These are phyloP conservation scores for Nissolia schottii DNA, from an alignment of 306 rosid species.

Conservation along the genomic window DNA sequence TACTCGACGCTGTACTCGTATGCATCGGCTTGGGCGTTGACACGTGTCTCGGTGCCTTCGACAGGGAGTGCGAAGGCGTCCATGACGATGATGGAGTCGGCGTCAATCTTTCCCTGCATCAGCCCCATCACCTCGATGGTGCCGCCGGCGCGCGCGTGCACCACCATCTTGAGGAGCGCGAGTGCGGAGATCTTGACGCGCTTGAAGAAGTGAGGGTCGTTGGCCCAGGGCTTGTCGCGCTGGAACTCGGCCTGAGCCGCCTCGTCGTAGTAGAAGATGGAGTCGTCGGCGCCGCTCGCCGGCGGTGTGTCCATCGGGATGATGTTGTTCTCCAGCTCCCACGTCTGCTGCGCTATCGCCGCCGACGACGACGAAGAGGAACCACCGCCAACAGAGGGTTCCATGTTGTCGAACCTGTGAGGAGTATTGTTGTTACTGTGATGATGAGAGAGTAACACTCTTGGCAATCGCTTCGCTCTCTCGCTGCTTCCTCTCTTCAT, in stretches of 20 bases:
- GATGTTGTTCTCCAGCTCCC: slow-evolving; percentile 94
- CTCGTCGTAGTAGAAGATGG: slow-evolving; percentile 91
- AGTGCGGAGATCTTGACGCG: slow-evolving; percentile 97
- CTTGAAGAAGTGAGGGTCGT: slow-evolving; percentile 91
- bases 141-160: slow-evolving; percentile 97
- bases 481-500: no score
- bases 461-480: no score
- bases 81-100: slow-evolving; percentile 88
- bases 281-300: slow-evolving; percentile 57
- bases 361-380: slow-evolving; percentile 36
- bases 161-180: slow-evolving; percentile 96
- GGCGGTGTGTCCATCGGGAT: slow-evolving; percentile 65
- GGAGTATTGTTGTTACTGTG: no score
- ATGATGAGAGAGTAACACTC: background rate
- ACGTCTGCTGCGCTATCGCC: slow-evolving; percentile 73
- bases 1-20: slow-evolving; percentile 96
- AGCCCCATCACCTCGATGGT: slow-evolving; percentile 98
- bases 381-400: background rate
- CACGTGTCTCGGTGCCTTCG: slow-evolving; percentile 97
- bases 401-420: no score
- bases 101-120: slow-evolving; percentile 95
- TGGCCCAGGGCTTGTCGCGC: slow-evolving; percentile 83
- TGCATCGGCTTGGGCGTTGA: slow-evolving; percentile 98
- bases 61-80: slow-evolving; percentile 95
- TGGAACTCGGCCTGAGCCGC: slow-evolving; percentile 62